Evolutionary conservation across 345 rosid species (phyloP).

Genomic region (Gossypium arboreum): DNA sequence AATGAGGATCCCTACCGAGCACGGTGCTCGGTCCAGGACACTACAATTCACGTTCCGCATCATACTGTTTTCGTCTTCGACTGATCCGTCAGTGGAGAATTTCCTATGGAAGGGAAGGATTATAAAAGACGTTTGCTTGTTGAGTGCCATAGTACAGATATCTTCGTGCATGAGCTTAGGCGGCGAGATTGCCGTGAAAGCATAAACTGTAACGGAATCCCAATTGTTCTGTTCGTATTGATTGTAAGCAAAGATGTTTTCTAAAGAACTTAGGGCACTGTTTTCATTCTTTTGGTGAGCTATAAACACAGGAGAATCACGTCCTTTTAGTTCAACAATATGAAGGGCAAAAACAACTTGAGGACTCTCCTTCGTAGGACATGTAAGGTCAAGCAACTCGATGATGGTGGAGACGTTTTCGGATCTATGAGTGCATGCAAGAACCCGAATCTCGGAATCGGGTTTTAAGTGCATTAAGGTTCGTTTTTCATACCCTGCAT

Average conservation of each 20-base stretch:
- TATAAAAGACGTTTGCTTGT: slow-evolving; percentile 30
- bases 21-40: slow-evolving; percentile 35
- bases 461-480: slow-evolving; percentile 26
- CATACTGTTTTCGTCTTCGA: slow-evolving; percentile 20
- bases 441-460: slow-evolving; percentile 26
- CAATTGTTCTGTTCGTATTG: slow-evolving; percentile 20
- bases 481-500: slow-evolving; percentile 35
- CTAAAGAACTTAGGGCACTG: neutral
- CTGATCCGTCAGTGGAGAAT: slow-evolving; percentile 24
- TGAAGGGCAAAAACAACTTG: slow-evolving; percentile 26
- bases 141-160: slow-evolving; percentile 30
- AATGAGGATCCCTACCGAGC: slow-evolving; percentile 36
- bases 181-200: slow-evolving; percentile 39
- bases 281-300: slow-evolving; percentile 21
- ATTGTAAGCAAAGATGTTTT: slow-evolving; percentile 24
- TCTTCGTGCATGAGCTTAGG: slow-evolving; percentile 38
- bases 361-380: slow-evolving; percentile 17
- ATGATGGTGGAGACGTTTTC: slow-evolving; percentile 25
- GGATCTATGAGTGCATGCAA: slow-evolving; percentile 40
- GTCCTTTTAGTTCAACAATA: slow-evolving; percentile 24
- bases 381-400: slow-evolving; percentile 14
- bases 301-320: slow-evolving; percentile 29
- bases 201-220: slow-evolving; percentile 13
- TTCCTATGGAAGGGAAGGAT: slow-evolving; percentile 43
- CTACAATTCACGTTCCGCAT: slow-evolving; percentile 29